These are phyloP conservation scores for Chloris gayana DNA, from an alignment of 176 grass and related monocot species.

Conservation along the genomic window DNA sequence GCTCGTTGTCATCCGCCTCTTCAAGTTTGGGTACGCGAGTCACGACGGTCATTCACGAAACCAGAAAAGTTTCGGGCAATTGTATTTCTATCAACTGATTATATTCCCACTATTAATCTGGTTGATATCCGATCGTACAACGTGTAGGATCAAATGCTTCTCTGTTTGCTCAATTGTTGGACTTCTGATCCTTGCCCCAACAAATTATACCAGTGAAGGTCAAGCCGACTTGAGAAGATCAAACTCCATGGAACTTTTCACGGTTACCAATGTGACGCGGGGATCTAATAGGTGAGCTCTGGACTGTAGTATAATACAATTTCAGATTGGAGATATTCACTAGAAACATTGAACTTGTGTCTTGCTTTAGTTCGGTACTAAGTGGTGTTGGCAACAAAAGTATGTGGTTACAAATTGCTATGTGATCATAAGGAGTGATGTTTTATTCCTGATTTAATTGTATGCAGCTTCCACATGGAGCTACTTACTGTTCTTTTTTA, in stretches of 20 bases:
- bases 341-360: neutral
- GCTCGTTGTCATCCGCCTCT: slow-evolving; percentile 71
- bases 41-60: neutral
- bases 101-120: too few species aligned
- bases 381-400: neutral
- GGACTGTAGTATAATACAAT: neutral
- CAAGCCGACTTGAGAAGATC: slow-evolving; percentile 28
- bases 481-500: too few species aligned
- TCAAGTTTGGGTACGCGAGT: slow-evolving; percentile 66
- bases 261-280: slow-evolving; percentile 63
- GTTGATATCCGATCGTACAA: neutral
- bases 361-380: neutral
- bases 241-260: slow-evolving; percentile 81
- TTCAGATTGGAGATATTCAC: neutral
- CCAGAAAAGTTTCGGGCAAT: neutral
- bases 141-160: slow-evolving; percentile 73
- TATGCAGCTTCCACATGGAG: neutral
- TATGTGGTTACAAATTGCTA: neutral
- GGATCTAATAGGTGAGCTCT: slow-evolving; percentile 66
- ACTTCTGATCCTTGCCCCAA: slow-evolving; percentile 69
- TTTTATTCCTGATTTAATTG: neutral
- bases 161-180: slow-evolving; percentile 75
- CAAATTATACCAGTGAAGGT: slow-evolving; percentile 59
- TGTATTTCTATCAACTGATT: too few species aligned
- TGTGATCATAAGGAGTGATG: neutral